These are phyloP conservation scores for Leccinum subtestaceum DNA, from an alignment of 768 basidiomycete species.

Conservation along the genomic window DNA sequence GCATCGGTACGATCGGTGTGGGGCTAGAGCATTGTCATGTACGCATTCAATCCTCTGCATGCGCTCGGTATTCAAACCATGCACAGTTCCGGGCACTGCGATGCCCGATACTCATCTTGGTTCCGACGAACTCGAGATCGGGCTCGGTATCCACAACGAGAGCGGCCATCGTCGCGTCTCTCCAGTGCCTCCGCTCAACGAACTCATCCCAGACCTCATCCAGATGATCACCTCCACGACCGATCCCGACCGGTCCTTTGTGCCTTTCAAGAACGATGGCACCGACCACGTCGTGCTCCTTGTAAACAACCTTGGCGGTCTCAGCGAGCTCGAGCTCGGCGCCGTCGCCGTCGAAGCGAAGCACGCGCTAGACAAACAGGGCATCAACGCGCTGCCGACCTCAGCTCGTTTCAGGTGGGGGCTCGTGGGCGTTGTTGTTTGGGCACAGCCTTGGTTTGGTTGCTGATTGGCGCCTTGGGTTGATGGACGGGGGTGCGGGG, in stretches of 20 bases:
- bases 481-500: no score
- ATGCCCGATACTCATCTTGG: constrained; percentile 52
- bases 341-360: constrained; percentile 64
- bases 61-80: background rate
- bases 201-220: constrained; percentile 69
- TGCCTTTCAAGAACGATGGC: constrained; percentile 62
- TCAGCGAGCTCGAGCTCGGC: constrained; percentile 78
- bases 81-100: constrained; percentile 73
- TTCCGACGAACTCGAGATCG: constrained; percentile 75
- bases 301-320: constrained; percentile 85
- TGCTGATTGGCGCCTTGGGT: no score
- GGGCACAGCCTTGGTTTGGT: no score
- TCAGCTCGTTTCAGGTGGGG: no score
- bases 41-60: constrained; percentile 3
- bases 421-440: no score
- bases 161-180: constrained; percentile 66
- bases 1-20: constrained; percentile 79
- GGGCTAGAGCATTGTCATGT: constrained; percentile 91
- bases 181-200: constrained; percentile 66
- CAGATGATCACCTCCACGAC: constrained; percentile 66
- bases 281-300: constrained; percentile 72
- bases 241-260: constrained; percentile 76
- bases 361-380: constrained; percentile 50
- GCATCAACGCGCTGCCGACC: constrained; percentile 34
- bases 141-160: constrained; percentile 92